phyloP scores from a whole-genome alignment of 2,329 filamentous ascomycete species.

The Aspergillus tanneri region DNA sequence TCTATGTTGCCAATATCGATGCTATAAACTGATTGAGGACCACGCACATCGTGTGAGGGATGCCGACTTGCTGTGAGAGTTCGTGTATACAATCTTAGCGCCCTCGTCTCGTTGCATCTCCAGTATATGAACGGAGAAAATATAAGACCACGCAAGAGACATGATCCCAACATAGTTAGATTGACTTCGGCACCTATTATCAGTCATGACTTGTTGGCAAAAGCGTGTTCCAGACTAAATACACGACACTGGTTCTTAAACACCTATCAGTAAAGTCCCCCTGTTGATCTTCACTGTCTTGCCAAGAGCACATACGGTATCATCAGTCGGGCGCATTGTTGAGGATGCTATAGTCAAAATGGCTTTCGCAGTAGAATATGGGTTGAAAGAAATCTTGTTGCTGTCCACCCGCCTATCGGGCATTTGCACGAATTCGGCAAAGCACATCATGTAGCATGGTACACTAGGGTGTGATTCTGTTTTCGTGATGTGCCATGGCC shows the following conservation, averaged over 20 bases:
- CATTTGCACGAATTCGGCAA: background rate
- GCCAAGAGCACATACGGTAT: background rate
- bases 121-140: too few relatives aligned
- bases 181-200: too few relatives aligned
- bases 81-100: too few relatives aligned
- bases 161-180: too few relatives aligned
- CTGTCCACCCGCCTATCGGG: background rate
- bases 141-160: too few relatives aligned
- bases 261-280: background rate
- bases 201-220: too few relatives aligned
- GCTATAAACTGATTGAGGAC: too few relatives aligned
- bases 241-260: background rate
- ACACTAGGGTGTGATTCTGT: background rate
- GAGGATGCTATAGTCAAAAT: background rate
- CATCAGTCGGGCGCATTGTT: background rate
- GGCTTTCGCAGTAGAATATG: background rate
- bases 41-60: too few relatives aligned
- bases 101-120: too few relatives aligned
- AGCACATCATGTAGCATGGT: background rate
- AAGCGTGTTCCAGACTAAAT: slow-evolving; percentile 1
- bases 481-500: background rate
- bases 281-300: background rate
- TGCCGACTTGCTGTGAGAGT: too few relatives aligned
- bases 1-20: too few relatives aligned
- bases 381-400: background rate